phyloP scores from a whole-genome alignment of 805 yeast species.

The Candida silvicultrix region DNA sequence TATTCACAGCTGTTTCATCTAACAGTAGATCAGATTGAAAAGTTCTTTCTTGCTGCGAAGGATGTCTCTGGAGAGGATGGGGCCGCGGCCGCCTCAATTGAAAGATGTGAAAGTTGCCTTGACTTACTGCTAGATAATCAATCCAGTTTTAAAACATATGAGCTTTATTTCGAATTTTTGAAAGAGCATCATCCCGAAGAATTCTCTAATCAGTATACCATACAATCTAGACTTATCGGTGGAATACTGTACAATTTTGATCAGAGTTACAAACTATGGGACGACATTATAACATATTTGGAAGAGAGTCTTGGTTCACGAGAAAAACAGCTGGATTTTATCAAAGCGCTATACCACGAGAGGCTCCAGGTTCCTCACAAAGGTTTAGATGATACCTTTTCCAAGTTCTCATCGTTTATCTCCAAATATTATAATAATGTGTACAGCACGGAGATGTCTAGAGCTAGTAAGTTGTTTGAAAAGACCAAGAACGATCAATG shows the following conservation, averaged over 20 bases:
- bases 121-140: background rate
- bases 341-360: slow-evolving; percentile 9
- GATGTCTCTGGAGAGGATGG: too few species aligned
- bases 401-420: slow-evolving; percentile 34
- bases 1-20: background rate
- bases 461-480: slow-evolving; percentile 27
- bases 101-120: too few species aligned
- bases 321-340: background rate
- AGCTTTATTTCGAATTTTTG: background rate
- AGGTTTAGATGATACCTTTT: slow-evolving; percentile 32
- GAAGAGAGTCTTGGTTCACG: background rate
- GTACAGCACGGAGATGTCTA: slow-evolving; percentile 31
- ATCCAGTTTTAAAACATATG: background rate
- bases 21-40: background rate
- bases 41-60: background rate
- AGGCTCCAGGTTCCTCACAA: slow-evolving; percentile 36
- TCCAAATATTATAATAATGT: slow-evolving; percentile 21
- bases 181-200: background rate
- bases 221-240: background rate
- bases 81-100: too few species aligned
- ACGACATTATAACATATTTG: too few species aligned
- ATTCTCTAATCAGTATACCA: background rate
- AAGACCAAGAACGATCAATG: slow-evolving; percentile 24
- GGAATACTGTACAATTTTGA: slow-evolving; percentile 3
- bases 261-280: slow-evolving; percentile 1